Evolutionary conservation across 768 basidiomycete genomes (phyloP), one percentile per base, ranked within the genome.

Genomic region (Termitomyces sp.): DNA sequence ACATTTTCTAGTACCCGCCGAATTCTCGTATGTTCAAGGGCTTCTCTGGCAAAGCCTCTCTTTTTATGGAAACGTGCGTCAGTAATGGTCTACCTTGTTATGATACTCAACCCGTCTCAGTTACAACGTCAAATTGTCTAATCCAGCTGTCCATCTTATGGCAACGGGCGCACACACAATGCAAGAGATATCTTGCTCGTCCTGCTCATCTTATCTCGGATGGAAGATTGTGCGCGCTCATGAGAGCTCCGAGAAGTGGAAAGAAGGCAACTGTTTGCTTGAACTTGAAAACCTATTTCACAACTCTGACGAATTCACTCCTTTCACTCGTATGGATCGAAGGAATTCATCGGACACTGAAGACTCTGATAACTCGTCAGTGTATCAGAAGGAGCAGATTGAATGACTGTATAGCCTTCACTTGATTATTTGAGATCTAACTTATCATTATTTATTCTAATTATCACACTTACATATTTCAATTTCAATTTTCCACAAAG

Each of bases 161-260:
- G 77, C 75, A 45, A 84, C 85, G 9, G 86, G 87, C 32, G 85
- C 84, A 20, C 84, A 87, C 66, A 84, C 83, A 15, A 82, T 85
- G 76, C 80, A 83, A 68, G 82, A 86, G 69, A 77, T 84, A 33
- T 73, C 74, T 18, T 87, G 86, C 69, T 70, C 75, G 6, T 73
- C 72, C 6, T 86, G 85, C 67, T 74, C 76, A 36, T 63, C 75
- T 11, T 84, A 83, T 67, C 74, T 87, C n/a, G 87, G 87, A 13
- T 88, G 84, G 84, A 83, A 84, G 69, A 85, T 88, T 53, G 71
- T 84, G 6, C 80, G 80, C 38, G 86, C 85, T 4, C 80, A 83
- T 66, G 84, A 85, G 60, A 66, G 68, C 42, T 71, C 82, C 3
- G 87, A 88, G 70, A 75, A 76, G 45, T 88, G 87, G 87, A 88